These are phyloP conservation scores for Fusarium odoratissimum DNA, from an alignment of 2,329 filamentous ascomycete genomes.

Conservation along the genomic window DNA sequence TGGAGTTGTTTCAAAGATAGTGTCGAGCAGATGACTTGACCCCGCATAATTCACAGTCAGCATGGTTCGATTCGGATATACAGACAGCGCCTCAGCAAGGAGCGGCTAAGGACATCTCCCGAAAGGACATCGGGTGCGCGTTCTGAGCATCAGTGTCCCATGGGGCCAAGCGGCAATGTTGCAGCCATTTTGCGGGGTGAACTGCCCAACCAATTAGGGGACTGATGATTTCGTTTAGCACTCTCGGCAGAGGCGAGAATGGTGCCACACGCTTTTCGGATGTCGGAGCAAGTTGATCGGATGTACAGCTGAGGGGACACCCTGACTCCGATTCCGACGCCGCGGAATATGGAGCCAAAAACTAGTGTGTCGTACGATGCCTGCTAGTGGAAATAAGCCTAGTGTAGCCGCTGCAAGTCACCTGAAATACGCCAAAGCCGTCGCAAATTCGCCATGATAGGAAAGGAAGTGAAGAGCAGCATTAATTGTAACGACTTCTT, in stretches of 20 bases:
- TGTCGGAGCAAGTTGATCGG: slow-evolving; percentile 25
- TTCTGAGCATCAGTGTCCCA: background rate
- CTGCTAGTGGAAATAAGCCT: background rate
- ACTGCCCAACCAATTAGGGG: slow-evolving; percentile 6
- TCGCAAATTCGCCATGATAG: background rate
- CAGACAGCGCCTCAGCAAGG: background rate
- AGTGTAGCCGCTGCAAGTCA: background rate
- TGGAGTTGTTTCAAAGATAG: background rate
- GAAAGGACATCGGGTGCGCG: slow-evolving; percentile 18
- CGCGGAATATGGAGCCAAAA: background rate
- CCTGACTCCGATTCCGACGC: slow-evolving; percentile 30
- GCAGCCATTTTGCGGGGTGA: slow-evolving; percentile 25
- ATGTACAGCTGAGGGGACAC: background rate
- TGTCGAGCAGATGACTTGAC: slow-evolving; percentile 20
- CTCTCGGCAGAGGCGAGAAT: slow-evolving; percentile 13
- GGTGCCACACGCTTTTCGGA: slow-evolving; percentile 14
- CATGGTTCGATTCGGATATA: slow-evolving; percentile 27
- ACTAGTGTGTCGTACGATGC: background rate
- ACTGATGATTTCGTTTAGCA: slow-evolving; percentile 25
- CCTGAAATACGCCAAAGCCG: background rate
- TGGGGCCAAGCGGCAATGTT: slow-evolving; percentile 5
- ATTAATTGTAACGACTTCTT: background rate
- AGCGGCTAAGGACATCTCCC: slow-evolving; percentile 29
- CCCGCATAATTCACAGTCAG: slow-evolving; percentile 33
- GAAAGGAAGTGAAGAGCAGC: background rate